Evolutionary conservation across 768 basidiomycete species (phyloP).

Genomic region (Termitomyces sp.): DNA sequence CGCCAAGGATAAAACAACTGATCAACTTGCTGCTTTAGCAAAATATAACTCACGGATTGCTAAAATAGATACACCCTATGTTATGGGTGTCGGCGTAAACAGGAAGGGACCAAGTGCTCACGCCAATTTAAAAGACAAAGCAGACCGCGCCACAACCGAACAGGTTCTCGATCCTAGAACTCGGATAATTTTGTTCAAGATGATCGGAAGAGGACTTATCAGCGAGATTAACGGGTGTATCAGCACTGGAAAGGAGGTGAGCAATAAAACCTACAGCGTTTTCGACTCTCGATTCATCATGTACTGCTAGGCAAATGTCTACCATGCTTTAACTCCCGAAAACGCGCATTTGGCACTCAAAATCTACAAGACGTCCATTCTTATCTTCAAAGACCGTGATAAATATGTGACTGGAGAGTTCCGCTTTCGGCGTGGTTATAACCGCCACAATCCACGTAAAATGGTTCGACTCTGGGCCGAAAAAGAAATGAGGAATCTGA

Average conservation of each 20-base stretch:
- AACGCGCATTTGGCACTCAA: constrained; percentile 81
- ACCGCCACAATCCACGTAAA: constrained; percentile 89
- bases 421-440: constrained; percentile 90
- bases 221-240: constrained; percentile 94
- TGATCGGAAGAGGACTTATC: constrained; percentile 87
- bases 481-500: constrained; percentile 97
- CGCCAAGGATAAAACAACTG: constrained; percentile 57
- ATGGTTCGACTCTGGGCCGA: constrained; percentile 99
- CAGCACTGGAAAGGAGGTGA: constrained; percentile 97
- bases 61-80: constrained; percentile 73
- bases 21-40: constrained; percentile 70
- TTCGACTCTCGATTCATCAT: neutral
- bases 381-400: constrained; percentile 96
- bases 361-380: constrained; percentile 97
- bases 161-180: constrained; percentile 98
- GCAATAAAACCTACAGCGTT: neutral
- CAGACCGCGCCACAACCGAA: constrained; percentile 94
- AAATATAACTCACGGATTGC: constrained; percentile 75
- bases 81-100: constrained; percentile 72
- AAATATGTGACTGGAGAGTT: constrained; percentile 95
- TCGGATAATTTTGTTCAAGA: constrained; percentile 89
- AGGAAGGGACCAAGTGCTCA: constrained; percentile 88
- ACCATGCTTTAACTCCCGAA: constrained; percentile 70
- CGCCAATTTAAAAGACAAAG: constrained; percentile 92
- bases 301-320: constrained; percentile 82